Base-by-base conservation (phyloP, 2,329 filamentous ascomycete species). In the Lachnum nothofagi region DNA sequence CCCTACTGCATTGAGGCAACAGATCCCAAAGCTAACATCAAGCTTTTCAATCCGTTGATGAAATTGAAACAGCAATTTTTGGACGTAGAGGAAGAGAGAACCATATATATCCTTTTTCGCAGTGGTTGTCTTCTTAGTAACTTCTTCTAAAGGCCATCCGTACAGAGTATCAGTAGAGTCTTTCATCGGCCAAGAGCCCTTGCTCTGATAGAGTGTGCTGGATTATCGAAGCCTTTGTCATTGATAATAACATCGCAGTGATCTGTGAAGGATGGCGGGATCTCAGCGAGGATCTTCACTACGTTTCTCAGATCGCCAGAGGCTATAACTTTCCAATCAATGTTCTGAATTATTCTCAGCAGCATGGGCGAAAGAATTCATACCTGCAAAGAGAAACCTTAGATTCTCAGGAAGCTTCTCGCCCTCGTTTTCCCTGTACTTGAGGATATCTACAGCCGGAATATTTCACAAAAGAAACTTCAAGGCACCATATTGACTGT, bases 231-330 rank as follows among this genome's bases (percentile, higher is more conserved):
- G 23, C 56, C 48, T 12, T 9, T 44, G 16, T 56, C 50, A 16
- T 53, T 56, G 6, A 59, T 52, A 51, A 47, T 52, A 63, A 65
- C 62, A 3, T 68, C 68, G 33, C 70, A 72, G 2, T 71, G 59
- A 0, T 72, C 44, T 0, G 24, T 38, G 1, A 68, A 40, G 19
- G 65, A 51, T 17, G 43, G n/a, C 34, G 47, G 34, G 4, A 49
- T 33, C 16, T 40, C 25, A 7, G 41, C 44, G 33, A 40, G 52
- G 47, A 5, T 51, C 54, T 68, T 69, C 46, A 75, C 48, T 3
- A 72, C 56, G 47, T 76, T 74, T 34, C 72, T 61, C 5, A 69
- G 46, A 49, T 75, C 70, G 5, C 69, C 72, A 8, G 72, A 75
- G 4, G 70, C 72, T 40, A 33, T 20, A 24, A n/a, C 16, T 10